Evolutionary conservation across 176 grass and related monocot genomes (phyloP).

Genomic region (Cenchrus americanus): DNA sequence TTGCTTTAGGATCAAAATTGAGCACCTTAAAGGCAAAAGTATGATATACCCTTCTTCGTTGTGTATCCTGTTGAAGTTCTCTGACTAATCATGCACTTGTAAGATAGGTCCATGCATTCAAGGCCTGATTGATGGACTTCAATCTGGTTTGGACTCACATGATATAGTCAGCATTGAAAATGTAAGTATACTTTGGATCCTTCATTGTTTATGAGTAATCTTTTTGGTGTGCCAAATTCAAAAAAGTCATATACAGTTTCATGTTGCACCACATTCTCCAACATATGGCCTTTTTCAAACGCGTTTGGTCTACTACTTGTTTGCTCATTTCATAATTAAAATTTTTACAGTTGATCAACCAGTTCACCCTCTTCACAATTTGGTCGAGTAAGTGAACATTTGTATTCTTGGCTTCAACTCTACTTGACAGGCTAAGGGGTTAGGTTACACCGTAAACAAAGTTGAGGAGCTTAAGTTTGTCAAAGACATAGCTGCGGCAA

Average conservation of each 20-base stretch:
- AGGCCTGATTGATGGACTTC: conserved; percentile 90
- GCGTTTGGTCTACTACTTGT: not conserved
- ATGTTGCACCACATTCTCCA: not conserved
- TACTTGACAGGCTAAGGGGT: conserved; percentile 76
- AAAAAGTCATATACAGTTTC: not conserved
- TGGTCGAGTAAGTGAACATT: conserved; percentile 9
- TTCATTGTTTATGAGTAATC: conserved; percentile 13
- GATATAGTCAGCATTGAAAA: conserved; percentile 84
- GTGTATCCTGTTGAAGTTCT: conserved; percentile 36
- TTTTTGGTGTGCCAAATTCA: not conserved
- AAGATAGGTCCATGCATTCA: conserved; percentile 86
- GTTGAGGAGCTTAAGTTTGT: conserved; percentile 92
- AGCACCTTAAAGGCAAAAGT: conserved; percentile 92
- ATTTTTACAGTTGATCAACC: not conserved
- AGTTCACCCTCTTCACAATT: not conserved
- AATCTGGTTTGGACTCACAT: conserved; percentile 72
- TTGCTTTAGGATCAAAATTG: conserved; percentile 83
- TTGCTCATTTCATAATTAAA: not conserved
- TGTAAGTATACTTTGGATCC: conserved; percentile 52
- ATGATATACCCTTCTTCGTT: conserved; percentile 44
- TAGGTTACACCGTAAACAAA: conserved; percentile 98
- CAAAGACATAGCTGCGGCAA: conserved; percentile 78
- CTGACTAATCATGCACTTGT: conserved; percentile 45
- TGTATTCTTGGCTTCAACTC: conserved; percentile 25
- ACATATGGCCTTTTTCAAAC: not conserved